Conservation (phyloP, 2,329 filamentous ascomycete species). For the Chrysosporium keratinophilum region DNA sequence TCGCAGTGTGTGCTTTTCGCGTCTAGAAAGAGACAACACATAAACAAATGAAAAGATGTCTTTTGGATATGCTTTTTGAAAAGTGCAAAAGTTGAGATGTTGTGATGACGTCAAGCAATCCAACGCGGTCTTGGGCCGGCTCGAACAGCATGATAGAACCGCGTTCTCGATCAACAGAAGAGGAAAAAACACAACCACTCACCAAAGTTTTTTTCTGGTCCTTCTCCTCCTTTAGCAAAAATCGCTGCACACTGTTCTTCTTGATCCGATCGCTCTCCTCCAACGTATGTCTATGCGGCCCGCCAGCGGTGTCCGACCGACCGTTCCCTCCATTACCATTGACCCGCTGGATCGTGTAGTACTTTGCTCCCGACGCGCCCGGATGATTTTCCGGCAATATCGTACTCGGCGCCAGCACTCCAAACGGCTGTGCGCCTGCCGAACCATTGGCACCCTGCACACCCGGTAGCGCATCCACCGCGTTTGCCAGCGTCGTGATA, state of each 20-base stretch:
- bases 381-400: constrained; percentile 37
- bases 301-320: constrained; percentile 57
- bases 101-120: constrained; percentile 9
- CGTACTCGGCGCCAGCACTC: constrained; percentile 34
- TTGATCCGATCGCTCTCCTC: constrained; percentile 69
- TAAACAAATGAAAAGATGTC: constrained; percentile 6
- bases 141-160: neutral
- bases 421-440: constrained; percentile 28
- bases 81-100: neutral
- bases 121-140: neutral
- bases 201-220: constrained; percentile 52
- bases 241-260: constrained; percentile 65
- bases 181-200: constrained; percentile 24
- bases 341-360: constrained; percentile 66
- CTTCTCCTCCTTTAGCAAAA: constrained; percentile 53
- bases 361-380: constrained; percentile 44
- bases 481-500: constrained; percentile 19
- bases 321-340: constrained; percentile 67
- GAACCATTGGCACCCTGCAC: constrained; percentile 23
- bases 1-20: neutral
- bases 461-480: constrained; percentile 6
- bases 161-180: neutral
- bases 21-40: constrained; percentile 11
- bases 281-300: constrained; percentile 64
- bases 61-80: neutral